Evolutionary conservation across 768 basidiomycete genomes (phyloP).

Genomic region (Lactarius quietus): DNA sequence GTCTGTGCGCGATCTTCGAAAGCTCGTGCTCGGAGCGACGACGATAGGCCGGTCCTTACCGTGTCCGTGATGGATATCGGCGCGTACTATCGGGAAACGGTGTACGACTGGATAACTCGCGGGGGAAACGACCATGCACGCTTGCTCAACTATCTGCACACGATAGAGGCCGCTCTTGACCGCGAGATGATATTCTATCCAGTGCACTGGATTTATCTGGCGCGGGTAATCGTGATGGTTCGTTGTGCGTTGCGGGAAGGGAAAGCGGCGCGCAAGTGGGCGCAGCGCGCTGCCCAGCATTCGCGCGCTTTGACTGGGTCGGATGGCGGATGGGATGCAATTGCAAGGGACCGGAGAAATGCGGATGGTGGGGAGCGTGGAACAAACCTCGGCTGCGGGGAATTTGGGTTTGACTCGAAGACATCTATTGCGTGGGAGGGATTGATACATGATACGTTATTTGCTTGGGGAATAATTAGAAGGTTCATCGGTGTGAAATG

Average conservation of each 20-base stretch:
- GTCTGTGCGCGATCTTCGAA: constrained; percentile 24
- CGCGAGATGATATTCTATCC: constrained; percentile 11
- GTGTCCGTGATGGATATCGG: neutral
- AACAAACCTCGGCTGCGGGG: too few species aligned
- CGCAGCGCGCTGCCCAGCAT: constrained; percentile 13
- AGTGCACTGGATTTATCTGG: constrained; percentile 8
- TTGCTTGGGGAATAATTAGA: neutral
- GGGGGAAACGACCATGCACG: constrained; percentile 2
- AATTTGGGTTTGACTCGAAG: too few species aligned
- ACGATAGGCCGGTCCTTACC: constrained; percentile 6
- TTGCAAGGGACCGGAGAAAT: constrained; percentile 20
- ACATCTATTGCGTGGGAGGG: too few species aligned
- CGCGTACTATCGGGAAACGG: constrained; percentile 9
- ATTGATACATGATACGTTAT: neutral
- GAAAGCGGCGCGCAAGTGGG: constrained; percentile 12
- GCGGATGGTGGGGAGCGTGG: constrained; percentile 15
- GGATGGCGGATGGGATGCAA: constrained; percentile 20
- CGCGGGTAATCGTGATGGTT: neutral
- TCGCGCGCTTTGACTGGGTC: constrained; percentile 8
- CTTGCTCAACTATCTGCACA: constrained; percentile 3
- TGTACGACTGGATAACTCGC: constrained; percentile 4
- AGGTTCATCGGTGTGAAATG: neutral
- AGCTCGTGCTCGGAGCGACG: constrained; percentile 19
- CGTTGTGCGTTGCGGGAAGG: constrained; percentile 2
- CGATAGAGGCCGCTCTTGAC: neutral